phyloP scores from a whole-genome alignment of 164 flowering plant species.

The Vitis rotundifolia region DNA sequence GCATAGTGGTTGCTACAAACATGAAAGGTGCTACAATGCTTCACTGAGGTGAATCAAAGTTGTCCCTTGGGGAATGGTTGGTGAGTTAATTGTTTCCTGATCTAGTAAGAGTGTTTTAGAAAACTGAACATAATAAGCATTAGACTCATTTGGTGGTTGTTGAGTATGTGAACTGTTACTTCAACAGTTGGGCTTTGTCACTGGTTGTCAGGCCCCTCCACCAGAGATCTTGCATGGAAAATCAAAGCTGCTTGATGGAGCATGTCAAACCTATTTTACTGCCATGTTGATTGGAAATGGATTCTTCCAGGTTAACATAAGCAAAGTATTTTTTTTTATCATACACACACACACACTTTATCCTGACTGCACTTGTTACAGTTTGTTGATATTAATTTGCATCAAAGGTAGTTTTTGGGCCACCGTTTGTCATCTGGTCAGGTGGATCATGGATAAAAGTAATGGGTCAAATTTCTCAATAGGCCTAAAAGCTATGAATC shows the following conservation, averaged over 20 bases:
- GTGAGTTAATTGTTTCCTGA: conserved; percentile 21
- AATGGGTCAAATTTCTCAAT: conserved; percentile 40
- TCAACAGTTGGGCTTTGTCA: not conserved
- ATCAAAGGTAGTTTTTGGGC: conserved; percentile 29
- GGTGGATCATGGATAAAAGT: conserved; percentile 45
- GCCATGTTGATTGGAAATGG: conserved; percentile 24
- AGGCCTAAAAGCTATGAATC: conserved; percentile 17
- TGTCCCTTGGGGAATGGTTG: conserved; percentile 44
- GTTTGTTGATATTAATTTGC: conserved; percentile 41
- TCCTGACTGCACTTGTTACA: not conserved
- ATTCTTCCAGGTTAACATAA: conserved; percentile 31
- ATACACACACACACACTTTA: too few species aligned
- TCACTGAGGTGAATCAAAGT: conserved; percentile 50
- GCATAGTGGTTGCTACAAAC: conserved; percentile 30
- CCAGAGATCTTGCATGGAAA: conserved; percentile 40
- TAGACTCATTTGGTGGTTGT: too few species aligned
- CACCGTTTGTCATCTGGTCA: conserved; percentile 45
- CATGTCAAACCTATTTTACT: conserved; percentile 50
- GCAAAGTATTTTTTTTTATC: not conserved
- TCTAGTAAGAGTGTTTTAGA: not conserved
- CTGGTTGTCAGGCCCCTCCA: conserved; percentile 36
- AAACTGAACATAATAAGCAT: too few species aligned
- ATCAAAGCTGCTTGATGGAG: conserved; percentile 44
- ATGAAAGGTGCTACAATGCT: conserved; percentile 35
- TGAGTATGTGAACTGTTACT: not conserved